Evolutionary conservation across 805 yeast species (phyloP).

Genomic region (Martiniozyma abietophila): DNA sequence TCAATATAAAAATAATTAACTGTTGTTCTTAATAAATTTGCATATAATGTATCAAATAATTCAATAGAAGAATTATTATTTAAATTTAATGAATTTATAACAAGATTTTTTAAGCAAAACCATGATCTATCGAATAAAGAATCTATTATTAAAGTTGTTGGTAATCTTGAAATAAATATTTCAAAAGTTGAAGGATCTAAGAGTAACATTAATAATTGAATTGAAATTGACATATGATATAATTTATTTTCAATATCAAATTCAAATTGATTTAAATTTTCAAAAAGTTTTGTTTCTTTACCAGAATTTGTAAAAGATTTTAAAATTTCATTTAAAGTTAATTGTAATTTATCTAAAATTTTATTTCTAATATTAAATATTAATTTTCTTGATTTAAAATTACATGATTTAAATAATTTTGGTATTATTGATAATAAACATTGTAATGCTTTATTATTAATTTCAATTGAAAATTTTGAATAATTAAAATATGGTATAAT

Average conservation of each 20-base stretch:
- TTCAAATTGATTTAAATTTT: constrained; percentile 13
- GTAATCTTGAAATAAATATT: constrained; percentile 16
- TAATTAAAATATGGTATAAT: constrained; percentile 22
- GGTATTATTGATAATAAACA: constrained; percentile 18
- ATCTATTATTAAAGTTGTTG: constrained; percentile 17
- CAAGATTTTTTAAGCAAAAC: constrained; percentile 26
- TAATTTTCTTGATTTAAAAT: constrained; percentile 18
- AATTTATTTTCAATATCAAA: constrained; percentile 16
- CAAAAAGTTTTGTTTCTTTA: constrained; percentile 7
- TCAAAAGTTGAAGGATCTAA: constrained; percentile 17
- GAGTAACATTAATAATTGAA: constrained; percentile 20
- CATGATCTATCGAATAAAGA: constrained; percentile 21
- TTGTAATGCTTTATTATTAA: constrained; percentile 17
- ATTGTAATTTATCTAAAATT: constrained; percentile 17
- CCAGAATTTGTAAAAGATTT: constrained; percentile 20
- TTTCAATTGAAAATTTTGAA: constrained; percentile 15
- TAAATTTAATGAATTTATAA: constrained; percentile 19
- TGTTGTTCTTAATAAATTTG: constrained; percentile 18
- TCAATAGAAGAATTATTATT: constrained; percentile 8
- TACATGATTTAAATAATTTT: constrained; percentile 15
- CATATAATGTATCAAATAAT: constrained; percentile 22
- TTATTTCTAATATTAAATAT: constrained; percentile 16
- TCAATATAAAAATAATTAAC: constrained; percentile 16
- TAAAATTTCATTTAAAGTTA: constrained; percentile 17
- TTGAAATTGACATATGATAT: constrained; percentile 20